Conservation (phyloP, 352 stramenopile genomes). For the Lagenidium giganteum region DNA sequence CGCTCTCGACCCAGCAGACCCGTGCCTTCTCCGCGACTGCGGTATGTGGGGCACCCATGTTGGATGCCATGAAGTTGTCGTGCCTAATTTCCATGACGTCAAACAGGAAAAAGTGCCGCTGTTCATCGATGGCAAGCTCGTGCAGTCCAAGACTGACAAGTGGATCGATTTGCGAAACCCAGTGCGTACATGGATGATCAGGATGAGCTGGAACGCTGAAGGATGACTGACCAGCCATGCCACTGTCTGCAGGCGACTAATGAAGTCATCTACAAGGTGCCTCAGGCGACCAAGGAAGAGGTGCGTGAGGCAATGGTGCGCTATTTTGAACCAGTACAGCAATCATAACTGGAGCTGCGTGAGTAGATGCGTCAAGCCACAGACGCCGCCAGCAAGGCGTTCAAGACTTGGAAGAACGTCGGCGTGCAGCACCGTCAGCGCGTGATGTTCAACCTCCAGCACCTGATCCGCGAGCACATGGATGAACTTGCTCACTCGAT, state of each 20-base stretch:
- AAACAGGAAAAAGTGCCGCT: slow-evolving; percentile 67
- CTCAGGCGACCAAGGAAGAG: slow-evolving; percentile 82
- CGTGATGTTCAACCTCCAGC: slow-evolving; percentile 96
- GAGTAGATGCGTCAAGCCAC: slow-evolving; percentile 83
- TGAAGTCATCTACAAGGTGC: slow-evolving; percentile 81
- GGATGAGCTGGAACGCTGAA: too few species aligned
- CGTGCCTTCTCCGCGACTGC: too few species aligned
- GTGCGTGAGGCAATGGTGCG: slow-evolving; percentile 12
- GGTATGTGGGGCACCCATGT: not conserved
- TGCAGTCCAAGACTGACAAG: slow-evolving; percentile 87
- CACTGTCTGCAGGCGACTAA: slow-evolving; percentile 76
- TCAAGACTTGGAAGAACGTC: slow-evolving; percentile 91
- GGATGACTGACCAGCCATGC: too few species aligned
- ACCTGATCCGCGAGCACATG: slow-evolving; percentile 92
- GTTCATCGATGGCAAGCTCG: slow-evolving; percentile 92
- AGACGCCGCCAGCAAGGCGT: slow-evolving; percentile 71
- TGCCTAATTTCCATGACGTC: too few species aligned
- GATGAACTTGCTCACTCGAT: slow-evolving; percentile 94
- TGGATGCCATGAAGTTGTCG: too few species aligned
- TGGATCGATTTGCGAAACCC: slow-evolving; percentile 92
- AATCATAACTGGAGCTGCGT: not conserved
- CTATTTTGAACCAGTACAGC: too few species aligned
- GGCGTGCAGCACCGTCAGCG: slow-evolving; percentile 92
- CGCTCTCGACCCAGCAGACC: not conserved
- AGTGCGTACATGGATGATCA: slow-evolving; percentile 10